Evolutionary conservation across 2,329 filamentous ascomycete species (phyloP), one percentile per base, ranked within the genome.

Genomic region (Arthrobotrys pseudoclavata): DNA sequence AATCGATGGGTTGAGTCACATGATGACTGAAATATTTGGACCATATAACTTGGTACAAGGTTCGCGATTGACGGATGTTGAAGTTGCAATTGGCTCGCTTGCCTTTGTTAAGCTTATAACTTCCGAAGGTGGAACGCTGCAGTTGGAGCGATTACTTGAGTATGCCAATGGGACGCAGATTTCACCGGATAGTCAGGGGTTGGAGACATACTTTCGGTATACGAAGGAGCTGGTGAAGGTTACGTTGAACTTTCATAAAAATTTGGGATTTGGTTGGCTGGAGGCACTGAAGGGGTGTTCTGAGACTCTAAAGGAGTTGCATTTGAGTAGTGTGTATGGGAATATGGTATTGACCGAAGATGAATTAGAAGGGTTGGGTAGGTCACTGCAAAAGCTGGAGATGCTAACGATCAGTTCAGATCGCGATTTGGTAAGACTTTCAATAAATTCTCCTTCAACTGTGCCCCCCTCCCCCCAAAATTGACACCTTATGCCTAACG

Each of bases 311-410:
- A 47, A 64, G 34, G 10, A 10, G n/a, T 52, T 71, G 9, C 68
- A 71, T 40, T 7, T 64, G 13, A 13, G n/a, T 1, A 55, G 34
- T 15, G 18, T 64, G 3, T 42, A 9, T 20, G 37, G 31, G 5
- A 4, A 12, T 24, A n/a, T 48, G 47, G 5, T 37, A 12, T 13
- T 64, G 0, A 26, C 31, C 2, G 48, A 24, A 3, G 24, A 37
- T 29, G 57, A 64, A 4, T 22, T 71, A 13, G 68, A 71, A 34
- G 42, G 29, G 22, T 15, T 71, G 7, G 68, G 68, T 4, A 71
- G 15, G 29, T 57, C 13, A 3, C 18, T 52, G n/a, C 47, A 18
- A 15, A 57, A 57, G 2, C 18, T 71, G 31, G 68, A 71, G 26
- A 63, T 47, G 34, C 20, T 71, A 13, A 64, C 68, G 2, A 20